Conservation (phyloP, 441 rosid genomes). For the Metrosideros polymorpha region DNA sequence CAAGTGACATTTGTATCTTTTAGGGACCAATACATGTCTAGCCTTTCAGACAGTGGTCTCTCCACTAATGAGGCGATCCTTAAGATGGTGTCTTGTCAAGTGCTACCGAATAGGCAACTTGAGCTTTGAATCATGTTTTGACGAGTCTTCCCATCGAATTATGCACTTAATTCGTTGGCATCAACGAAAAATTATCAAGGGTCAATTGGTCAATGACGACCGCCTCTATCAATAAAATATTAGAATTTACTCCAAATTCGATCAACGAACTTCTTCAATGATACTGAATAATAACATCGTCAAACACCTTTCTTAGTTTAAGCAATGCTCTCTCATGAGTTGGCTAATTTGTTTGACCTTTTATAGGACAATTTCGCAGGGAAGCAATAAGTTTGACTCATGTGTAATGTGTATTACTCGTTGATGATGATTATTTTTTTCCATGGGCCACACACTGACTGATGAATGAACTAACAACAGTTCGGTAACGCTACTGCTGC, state of each 20-base stretch:
- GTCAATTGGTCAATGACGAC: no score
- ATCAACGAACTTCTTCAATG: background rate
- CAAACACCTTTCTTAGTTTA: background rate
- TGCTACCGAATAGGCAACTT: no score
- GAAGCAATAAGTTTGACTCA: fast-evolving
- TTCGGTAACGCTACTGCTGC: background rate
- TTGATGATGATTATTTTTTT: no score
- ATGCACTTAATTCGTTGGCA: no score
- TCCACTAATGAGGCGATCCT: no score
- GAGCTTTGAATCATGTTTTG: no score
- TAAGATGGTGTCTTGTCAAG: no score
- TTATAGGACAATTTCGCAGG: background rate
- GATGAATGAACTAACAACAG: background rate
- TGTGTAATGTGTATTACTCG: background rate
- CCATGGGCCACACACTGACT: background rate
- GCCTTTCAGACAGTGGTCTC: no score
- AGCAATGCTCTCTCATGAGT: background rate
- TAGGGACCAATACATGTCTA: background rate
- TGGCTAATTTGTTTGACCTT: background rate
- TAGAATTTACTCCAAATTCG: background rate
- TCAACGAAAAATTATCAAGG: no score
- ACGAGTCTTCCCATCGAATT: no score
- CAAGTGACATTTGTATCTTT: background rate
- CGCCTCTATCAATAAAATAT: no score
- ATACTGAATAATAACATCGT: background rate